Base-by-base conservation (phyloP, 305 asterid genomes). In the Solanum chacoense region DNA sequence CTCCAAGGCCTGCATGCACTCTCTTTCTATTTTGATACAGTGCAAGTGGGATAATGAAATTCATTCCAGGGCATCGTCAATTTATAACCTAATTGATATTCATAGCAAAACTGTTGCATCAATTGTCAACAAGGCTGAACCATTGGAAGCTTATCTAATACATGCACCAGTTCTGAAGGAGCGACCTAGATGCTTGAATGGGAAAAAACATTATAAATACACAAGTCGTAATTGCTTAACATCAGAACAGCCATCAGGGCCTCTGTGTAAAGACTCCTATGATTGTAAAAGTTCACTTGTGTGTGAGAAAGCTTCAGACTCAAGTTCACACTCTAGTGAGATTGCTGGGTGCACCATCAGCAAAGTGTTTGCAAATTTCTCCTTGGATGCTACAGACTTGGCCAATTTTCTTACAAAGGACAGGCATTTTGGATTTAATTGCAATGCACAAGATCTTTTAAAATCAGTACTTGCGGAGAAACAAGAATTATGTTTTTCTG, bases 21-120 rank as follows among this genome's bases (percentile, higher is more conserved):
- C 98, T 89, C 98, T 97, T 86, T 94, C 98, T 31, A 89, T 93
- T 90, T 92, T 97, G 93, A 92, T 93, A 85, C 93, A 94, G 88
- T 97, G 99, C 94, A 97, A 96, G 91, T 97, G 99, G 99, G 99
- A 97, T 89, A 90, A 78, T 35, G 98, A 95, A 91, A 97, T 96
- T 90, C 95, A 95, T 89, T 92, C 99, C 24, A 92, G 98, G 89
- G 98, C 99, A 11, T 94, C 98, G 50, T 97, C 99, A 89, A 98
- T 97, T 90, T 94, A 92, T 93, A 97, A 93, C 91, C 96, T 97
- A 87, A 97, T 97, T 89, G 99, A 95, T 89, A 92, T 97, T 85
- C 99, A 97, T 89, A 94, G 99, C 85, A 97, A 96, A 93, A 94
- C 93, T 89, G 98, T 97, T 55, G 99, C 98, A 50, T 97, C 99